Evolutionary conservation across 1,284 basidiomycete genomes (phyloP), one percentile per base, ranked within the genome.

Genomic region (Heterobasidion irregulare): DNA sequence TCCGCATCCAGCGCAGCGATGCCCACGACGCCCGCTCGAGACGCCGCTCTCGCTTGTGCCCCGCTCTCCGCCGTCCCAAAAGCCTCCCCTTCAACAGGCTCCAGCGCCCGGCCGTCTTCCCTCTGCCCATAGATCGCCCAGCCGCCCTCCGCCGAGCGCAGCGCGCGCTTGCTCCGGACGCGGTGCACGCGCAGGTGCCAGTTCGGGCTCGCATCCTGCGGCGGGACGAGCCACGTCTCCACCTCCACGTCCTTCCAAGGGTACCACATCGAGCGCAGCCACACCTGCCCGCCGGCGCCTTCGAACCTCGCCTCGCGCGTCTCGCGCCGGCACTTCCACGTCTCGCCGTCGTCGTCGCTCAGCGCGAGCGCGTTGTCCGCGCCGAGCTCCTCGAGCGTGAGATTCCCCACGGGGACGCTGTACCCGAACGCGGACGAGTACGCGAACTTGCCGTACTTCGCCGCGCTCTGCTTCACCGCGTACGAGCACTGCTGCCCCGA

Each of bases 401-500:
- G 77, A 62, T 75, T 72, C 10, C 86, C 86, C 0, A 82, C 81
- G 8, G 86, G 83, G 16, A 88, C 84, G 61, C 81, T 84, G 70
- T 89, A 90, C 5, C 86, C 87, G 62, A 90, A 90, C 1, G 84
- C 78, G 33, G 82, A 78, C 4, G 83, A 86, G 66, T 91, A 90
- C 1, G 83, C 80, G 57, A 88, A 77, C 66, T 89, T 89, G 57
- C 84, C 83, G 68, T 90, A 90, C 66, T 90, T 91, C 33, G 86
- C 85, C 4, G 84, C 80, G 59, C 83, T 83, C 65, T 88, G 85
- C 63, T 87, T 86, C 65, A 91, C 83, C 9, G 84, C 79, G 67
- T 90, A 90, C 53, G 86, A 86, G 61, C 86, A 87, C 60, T 83
- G 84, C 69, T 91, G 87, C 7, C 88, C 87, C 2, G 84, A 88